A percentile compares a stretch with the other conserved stretches of the same genome.
Evolutionary conservation across 2,329 filamentous ascomycete genomes (phyloP).

Genomic region (Pestalotiopsis fici): DNA sequence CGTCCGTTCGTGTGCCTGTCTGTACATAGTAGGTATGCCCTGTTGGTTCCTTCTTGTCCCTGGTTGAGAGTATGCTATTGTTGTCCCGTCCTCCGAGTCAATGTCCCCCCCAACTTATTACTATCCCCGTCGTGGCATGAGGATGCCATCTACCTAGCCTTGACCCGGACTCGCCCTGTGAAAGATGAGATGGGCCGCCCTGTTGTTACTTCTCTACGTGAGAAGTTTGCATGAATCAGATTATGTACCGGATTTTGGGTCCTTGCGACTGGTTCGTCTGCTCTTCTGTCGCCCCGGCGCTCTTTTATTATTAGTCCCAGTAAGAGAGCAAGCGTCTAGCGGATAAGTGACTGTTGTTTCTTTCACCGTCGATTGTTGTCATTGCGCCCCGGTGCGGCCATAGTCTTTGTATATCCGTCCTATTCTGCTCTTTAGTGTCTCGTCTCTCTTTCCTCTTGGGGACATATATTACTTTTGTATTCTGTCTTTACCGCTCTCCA

Average conservation of each 20-base stretch:
- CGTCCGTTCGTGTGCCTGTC: background rate
- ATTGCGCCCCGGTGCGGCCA: background rate
- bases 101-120: background rate
- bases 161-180: background rate
- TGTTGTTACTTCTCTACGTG: background rate
- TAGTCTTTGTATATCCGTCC: background rate
- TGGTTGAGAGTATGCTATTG: background rate
- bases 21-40: background rate
- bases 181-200: background rate
- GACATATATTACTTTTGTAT: background rate
- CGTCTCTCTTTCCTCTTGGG: background rate
- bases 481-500: background rate
- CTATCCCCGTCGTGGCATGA: background rate
- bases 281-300: background rate
- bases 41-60: background rate
- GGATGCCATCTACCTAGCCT: background rate
- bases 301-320: background rate
- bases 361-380: background rate
- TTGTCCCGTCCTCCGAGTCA: background rate
- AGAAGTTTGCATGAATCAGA: background rate
- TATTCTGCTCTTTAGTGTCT: background rate
- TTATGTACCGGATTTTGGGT: background rate
- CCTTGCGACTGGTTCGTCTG: background rate
- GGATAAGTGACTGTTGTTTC: background rate
- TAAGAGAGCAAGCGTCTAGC: background rate